Evolutionary conservation across 2,329 filamentous ascomycete genomes (phyloP), one percentile per base, ranked within the genome.

Genomic region (Cordyceps javanica): DNA sequence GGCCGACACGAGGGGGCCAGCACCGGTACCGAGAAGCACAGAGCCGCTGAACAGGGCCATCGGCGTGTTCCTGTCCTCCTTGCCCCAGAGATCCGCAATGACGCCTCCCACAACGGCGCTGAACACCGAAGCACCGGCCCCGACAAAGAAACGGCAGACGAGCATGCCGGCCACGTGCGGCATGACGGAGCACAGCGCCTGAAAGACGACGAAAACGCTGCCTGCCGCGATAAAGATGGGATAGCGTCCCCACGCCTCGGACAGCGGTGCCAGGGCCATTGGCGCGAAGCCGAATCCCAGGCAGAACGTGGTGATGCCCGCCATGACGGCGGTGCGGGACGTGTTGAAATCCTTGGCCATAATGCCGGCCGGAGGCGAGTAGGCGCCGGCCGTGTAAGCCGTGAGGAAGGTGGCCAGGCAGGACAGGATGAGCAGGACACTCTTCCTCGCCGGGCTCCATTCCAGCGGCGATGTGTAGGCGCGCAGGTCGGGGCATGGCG

Each of bases 101-200:
- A 97, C 89, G 3, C 92, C 92, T n/a, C 92, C 92, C 0, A 96
- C 88, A 80, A 96, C 92, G 23, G 90, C 94, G 45, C 88, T 91
- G 68, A 95, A 96, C 0, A 80, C 85, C 50, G 86, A 91, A 6
- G 83, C 87, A 7, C 89, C 89, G n/a, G 85, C 83, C 1, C 92
- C 92, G 10, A 85, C 81, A 48, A 94, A 78, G 68, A 96, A 89
- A 1, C 92, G 82, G 0, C 86, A 82, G 2, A 91, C 72, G 0
- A 96, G 70, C 81, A 96, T 88, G 3, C 88, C 90, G 0, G 82
- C 82, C 61, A 89, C 83, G 2, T 82, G 82, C 0, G 78, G 76
- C 6, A 90, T 89, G 0, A 90, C 76, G 5, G 88, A 90, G 67
- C 89, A 92, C 6, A 86, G 83, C 28, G 89, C 78, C 67, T 91